These are phyloP conservation scores for Pythium pyrilobum DNA, from an alignment of 352 stramenopile genomes.

Conservation along the genomic window DNA sequence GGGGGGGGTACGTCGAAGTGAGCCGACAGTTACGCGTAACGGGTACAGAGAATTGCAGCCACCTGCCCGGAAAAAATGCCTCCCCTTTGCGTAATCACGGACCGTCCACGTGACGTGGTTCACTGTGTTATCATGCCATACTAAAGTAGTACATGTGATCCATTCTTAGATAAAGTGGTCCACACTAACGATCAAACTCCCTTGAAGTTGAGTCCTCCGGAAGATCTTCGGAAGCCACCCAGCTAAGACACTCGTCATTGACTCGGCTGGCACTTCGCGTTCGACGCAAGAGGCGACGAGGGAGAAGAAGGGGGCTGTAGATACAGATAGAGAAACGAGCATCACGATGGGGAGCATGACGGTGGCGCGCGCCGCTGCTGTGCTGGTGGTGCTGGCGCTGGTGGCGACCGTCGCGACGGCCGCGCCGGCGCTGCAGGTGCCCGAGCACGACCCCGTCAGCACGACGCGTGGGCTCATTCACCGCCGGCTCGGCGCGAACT, in stretches of 20 bases:
- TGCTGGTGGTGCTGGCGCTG: slow-evolving; percentile 5
- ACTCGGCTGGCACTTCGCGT: neutral
- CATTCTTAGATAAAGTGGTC: slow-evolving; percentile 3
- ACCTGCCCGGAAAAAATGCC: neutral
- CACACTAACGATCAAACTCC: slow-evolving; percentile 2
- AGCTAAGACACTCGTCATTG: neutral
- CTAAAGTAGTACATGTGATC: neutral
- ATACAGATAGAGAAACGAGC: neutral
- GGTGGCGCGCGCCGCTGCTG: neutral
- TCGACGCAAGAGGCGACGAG: neutral
- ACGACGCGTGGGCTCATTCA: slow-evolving; percentile 52
- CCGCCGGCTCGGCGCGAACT: slow-evolving; percentile 43
- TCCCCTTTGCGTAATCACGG: too few species aligned
- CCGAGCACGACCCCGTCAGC: slow-evolving; percentile 39
- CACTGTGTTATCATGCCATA: neutral
- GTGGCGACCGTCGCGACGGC: slow-evolving; percentile 11
- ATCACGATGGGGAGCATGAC: neutral
- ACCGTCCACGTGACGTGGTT: too few species aligned
- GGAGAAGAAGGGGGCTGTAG: neutral
- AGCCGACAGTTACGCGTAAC: neutral
- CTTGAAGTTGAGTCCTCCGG: slow-evolving; percentile 13
- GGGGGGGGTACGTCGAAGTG: too few species aligned
- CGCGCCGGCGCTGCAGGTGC: slow-evolving; percentile 20
- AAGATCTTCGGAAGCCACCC: slow-evolving; percentile 13
- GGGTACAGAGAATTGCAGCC: neutral